A percentile compares a stretch with the other conserved stretches of the same genome.
Conservation (phyloP, 306 rosid species). For the Lathyrus sativus region DNA sequence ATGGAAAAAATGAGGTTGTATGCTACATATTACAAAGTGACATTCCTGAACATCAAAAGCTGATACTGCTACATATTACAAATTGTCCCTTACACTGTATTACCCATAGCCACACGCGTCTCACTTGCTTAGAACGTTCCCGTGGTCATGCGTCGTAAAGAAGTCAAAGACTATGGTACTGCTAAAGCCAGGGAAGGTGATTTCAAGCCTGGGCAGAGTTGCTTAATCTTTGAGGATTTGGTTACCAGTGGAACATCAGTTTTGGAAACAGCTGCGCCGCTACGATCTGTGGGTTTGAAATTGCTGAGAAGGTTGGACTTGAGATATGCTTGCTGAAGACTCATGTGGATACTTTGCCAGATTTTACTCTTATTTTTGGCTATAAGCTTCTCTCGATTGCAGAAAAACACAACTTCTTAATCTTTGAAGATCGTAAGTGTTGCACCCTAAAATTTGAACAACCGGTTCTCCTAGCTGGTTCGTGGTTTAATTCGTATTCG, state of each 20-base stretch:
- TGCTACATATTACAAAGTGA: conserved; percentile 3
- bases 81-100: too few relatives aligned
- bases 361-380: conserved; percentile 86
- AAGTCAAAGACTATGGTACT: conserved; percentile 87
- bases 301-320: too few relatives aligned
- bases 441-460: too few relatives aligned
- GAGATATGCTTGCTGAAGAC: conserved; percentile 91
- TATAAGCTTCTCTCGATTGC: conserved; percentile 76
- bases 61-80: too few relatives aligned
- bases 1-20: conserved; percentile 28
- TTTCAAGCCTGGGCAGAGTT: conserved; percentile 56
- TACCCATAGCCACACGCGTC: too few relatives aligned
- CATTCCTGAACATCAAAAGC: background rate
- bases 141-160: conserved; percentile 95
- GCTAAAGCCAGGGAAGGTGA: conserved; percentile 80
- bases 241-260: too few relatives aligned
- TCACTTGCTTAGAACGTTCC: conserved; percentile 56
- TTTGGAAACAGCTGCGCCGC: conserved; percentile 75
- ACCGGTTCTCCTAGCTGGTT: too few relatives aligned
- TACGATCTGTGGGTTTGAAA: conserved; percentile 74
- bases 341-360: conserved; percentile 91
- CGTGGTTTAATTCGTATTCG: too few relatives aligned
- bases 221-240: conserved; percentile 81
- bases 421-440: too few relatives aligned
- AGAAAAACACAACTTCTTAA: too few relatives aligned